These are phyloP conservation scores for Purshia tridentata DNA, from an alignment of 306 rosid species.

Conservation along the genomic window DNA sequence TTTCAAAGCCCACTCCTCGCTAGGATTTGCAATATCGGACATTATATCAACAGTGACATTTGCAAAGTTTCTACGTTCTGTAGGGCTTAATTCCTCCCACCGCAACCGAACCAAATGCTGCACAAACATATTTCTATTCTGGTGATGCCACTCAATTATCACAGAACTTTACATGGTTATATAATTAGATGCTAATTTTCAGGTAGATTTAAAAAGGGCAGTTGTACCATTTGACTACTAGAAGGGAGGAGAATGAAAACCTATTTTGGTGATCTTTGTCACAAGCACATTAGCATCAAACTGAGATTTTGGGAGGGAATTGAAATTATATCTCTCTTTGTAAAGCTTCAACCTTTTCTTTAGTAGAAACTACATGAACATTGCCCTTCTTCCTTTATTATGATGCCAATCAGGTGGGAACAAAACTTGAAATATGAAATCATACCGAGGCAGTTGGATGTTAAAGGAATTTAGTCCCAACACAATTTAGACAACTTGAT, in stretches of 20 bases:
- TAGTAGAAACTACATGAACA: not conserved
- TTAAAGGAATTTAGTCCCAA: not conserved
- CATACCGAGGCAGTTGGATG: not conserved
- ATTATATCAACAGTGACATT: conserved; percentile 71
- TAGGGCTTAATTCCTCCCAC: conserved; percentile 82
- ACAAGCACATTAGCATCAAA: not conserved
- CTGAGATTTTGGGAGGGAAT: not conserved
- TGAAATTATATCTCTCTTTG: not conserved
- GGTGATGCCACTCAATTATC: conserved; percentile 10
- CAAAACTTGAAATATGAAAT: not conserved
- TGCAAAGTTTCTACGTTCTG: conserved; percentile 69
- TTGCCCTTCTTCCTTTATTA: not conserved
- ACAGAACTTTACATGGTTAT: not conserved
- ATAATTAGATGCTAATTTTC: not conserved
- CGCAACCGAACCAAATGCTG: conserved; percentile 95
- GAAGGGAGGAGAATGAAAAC: not conserved
- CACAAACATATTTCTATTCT: conserved; percentile 21
- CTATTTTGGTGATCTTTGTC: not conserved
- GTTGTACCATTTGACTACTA: not conserved
- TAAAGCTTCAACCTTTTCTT: conserved; percentile 5
- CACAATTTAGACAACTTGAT: not conserved
- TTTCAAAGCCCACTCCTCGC: conserved; percentile 91
- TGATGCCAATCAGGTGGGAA: not conserved
- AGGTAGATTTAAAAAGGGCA: not conserved
- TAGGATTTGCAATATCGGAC: conserved; percentile 82